A percentile compares a stretch with the other conserved stretches of the same genome.
Evolutionary conservation across 345 rosid species (phyloP).

Genomic region (Trapa bicornis): DNA sequence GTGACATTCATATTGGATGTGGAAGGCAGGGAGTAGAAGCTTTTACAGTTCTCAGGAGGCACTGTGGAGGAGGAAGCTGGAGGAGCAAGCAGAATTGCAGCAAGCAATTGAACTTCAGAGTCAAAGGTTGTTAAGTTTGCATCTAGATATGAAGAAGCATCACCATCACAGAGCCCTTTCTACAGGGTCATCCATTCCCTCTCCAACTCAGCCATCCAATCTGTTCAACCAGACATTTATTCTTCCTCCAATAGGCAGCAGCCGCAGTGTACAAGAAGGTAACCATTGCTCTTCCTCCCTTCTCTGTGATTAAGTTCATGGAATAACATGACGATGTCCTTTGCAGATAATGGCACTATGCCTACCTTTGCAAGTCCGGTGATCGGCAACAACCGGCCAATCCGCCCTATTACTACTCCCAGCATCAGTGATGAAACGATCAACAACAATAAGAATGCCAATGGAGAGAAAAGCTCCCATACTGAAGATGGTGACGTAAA

Average conservation of each 20-base stretch:
- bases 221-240: conserved; percentile 39
- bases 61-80: conserved; percentile 63
- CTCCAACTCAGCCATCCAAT: conserved; percentile 35
- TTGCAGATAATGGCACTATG: conserved; percentile 34
- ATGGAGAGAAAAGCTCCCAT: conserved; percentile 24
- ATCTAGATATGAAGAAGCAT: conserved; percentile 74
- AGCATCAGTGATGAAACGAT: conserved; percentile 21
- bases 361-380: background rate
- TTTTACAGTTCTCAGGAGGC: conserved; percentile 48
- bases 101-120: conserved; percentile 71
- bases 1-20: background rate
- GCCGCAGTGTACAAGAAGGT: conserved; percentile 27
- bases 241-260: conserved; percentile 32
- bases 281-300: background rate
- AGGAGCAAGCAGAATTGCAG: conserved; percentile 59
- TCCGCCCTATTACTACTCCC: conserved; percentile 8
- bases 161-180: conserved; percentile 59
- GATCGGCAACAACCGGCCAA: conserved; percentile 13
- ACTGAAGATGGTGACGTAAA: conserved; percentile 21
- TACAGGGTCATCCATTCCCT: conserved; percentile 45
- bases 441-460: conserved; percentile 20
- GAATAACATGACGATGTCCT: background rate
- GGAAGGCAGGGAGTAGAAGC: conserved; percentile 42
- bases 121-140: conserved; percentile 63
- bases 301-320: background rate